Percentiles rank a stretch among this genome's conserved stretches.
phyloP scores from a whole-genome alignment of 2,329 filamentous ascomycete genomes.

The Phoma sp. region DNA sequence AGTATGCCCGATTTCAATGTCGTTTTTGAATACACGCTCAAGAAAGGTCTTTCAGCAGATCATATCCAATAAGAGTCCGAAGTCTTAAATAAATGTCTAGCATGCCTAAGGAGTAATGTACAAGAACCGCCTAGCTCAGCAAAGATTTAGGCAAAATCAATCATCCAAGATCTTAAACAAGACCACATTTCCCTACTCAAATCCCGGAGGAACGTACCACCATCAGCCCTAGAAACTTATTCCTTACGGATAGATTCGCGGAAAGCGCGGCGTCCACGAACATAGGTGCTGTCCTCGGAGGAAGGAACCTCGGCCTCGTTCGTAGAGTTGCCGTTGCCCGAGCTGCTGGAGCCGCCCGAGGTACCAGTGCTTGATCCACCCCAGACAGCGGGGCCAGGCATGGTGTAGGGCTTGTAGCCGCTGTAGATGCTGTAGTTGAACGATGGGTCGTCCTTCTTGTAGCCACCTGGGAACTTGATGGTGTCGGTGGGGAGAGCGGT shows the following conservation, averaged over 20 bases:
- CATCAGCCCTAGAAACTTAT: neutral
- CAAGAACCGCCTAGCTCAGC: too few relatives aligned
- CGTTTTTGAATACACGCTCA: too few relatives aligned
- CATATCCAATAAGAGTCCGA: too few relatives aligned
- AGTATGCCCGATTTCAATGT: too few relatives aligned
- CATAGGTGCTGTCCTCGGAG: neutral
- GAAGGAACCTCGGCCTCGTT: neutral
- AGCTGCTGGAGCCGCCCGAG: neutral
- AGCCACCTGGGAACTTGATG: conserved; percentile 50
- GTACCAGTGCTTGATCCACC: conserved; percentile 2
- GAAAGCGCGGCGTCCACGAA: neutral
- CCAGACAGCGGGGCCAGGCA: conserved; percentile 27
- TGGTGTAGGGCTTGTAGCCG: conserved; percentile 29
- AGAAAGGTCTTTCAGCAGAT: too few relatives aligned
- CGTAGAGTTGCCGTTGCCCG: neutral
- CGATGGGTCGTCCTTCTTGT: conserved; percentile 36
- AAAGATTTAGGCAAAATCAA: too few relatives aligned
- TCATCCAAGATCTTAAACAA: too few relatives aligned
- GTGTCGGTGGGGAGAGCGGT: conserved; percentile 34
- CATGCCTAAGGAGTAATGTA: too few relatives aligned
- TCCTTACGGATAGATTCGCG: neutral
- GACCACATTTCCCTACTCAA: too few relatives aligned
- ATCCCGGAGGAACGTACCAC: too few relatives aligned
- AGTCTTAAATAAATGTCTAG: too few relatives aligned
- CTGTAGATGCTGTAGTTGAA: conserved; percentile 12